Evolutionary conservation across 768 basidiomycete species (phyloP).

Genomic region (Calocybe cyanea): DNA sequence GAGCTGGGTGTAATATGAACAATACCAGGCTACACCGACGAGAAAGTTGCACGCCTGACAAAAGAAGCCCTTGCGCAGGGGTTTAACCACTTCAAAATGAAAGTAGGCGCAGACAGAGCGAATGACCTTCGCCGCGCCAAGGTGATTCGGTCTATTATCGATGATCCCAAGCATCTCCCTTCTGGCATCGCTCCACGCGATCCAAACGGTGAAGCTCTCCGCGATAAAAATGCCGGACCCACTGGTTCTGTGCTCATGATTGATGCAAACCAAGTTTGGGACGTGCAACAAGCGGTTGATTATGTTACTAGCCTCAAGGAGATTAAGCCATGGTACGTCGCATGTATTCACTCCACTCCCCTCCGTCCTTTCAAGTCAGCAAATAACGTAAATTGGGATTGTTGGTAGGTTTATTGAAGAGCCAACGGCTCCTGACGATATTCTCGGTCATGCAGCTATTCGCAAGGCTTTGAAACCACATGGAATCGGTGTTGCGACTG

Average conservation of each 20-base stretch:
- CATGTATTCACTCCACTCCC: too few species aligned
- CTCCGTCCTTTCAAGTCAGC: too few species aligned
- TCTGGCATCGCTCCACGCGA: conserved; percentile 52
- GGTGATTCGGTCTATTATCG: conserved; percentile 92
- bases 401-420: conserved; percentile 83
- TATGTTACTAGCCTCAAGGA: conserved; percentile 78
- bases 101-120: conserved; percentile 82
- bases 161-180: conserved; percentile 83
- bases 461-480: conserved; percentile 73
- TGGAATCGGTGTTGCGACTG: conserved; percentile 89
- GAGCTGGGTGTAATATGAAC: too few species aligned
- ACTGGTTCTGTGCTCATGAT: conserved; percentile 96
- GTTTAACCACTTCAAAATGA: conserved; percentile 99
- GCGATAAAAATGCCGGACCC: conserved; percentile 91
- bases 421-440: conserved; percentile 89
- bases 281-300: conserved; percentile 88
- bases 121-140: conserved; percentile 84
- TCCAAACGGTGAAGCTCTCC: conserved; percentile 57
- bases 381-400: not conserved
- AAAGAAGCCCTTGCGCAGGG: conserved; percentile 81
- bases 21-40: conserved; percentile 76
- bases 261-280: conserved; percentile 97
- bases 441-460: conserved; percentile 79
- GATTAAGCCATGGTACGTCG: conserved; percentile 79
- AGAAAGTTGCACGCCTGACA: conserved; percentile 84